Evolutionary conservation across 176 grass and related monocot genomes (phyloP).

Genomic region (Lolium perenne): DNA sequence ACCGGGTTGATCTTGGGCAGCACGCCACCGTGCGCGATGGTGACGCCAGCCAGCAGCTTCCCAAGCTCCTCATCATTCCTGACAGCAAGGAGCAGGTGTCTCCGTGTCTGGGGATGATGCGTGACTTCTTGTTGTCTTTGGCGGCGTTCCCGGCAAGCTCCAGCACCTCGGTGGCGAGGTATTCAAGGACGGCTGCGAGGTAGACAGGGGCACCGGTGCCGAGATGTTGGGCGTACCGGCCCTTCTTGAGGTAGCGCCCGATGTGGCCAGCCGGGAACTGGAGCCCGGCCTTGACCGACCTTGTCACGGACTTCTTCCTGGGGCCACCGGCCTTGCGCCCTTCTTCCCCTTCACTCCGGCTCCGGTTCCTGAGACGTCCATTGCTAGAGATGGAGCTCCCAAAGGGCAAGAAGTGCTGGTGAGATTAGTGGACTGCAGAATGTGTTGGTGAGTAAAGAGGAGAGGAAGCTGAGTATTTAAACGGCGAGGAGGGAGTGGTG

Average conservation of each 20-base stretch:
- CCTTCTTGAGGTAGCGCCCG: constrained; percentile 70
- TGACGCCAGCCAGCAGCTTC: constrained; percentile 59
- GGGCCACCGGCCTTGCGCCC: constrained; percentile 55
- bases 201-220: constrained; percentile 75
- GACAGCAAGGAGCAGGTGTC: constrained; percentile 65
- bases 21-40: constrained; percentile 23
- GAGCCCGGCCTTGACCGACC: constrained; percentile 71
- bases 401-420: background rate
- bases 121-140: constrained; percentile 69
- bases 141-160: constrained; percentile 70
- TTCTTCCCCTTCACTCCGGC: constrained; percentile 52
- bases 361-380: background rate
- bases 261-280: constrained; percentile 79
- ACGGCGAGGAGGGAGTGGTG: background rate
- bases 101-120: constrained; percentile 63
- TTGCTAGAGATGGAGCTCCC: too few relatives aligned
- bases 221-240: constrained; percentile 66
- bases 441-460: background rate
- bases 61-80: constrained; percentile 75
- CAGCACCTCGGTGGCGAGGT: constrained; percentile 75
- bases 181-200: constrained; percentile 76
- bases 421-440: background rate
- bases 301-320: constrained; percentile 54
- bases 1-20: constrained; percentile 44
- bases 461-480: background rate